Evolutionary conservation across 345 rosid species (phyloP), one percentile per base, ranked within the genome.

Genomic region (Lepidium aucheri): DNA sequence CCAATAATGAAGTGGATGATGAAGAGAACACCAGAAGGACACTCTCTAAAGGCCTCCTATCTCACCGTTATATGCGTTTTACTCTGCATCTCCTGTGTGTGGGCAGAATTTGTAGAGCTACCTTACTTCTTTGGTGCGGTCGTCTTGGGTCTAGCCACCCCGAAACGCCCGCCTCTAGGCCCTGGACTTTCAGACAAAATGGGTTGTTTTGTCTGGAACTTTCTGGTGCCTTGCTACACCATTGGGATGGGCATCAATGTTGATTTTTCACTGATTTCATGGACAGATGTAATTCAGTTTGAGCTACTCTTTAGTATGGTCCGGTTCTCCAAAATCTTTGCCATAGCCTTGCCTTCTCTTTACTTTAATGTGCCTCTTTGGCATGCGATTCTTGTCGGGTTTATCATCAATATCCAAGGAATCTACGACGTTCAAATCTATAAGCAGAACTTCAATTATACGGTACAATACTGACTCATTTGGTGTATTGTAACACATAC

Each of bases 1-100:
- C 86, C 82, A 24, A 60, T 69, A 12, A 68, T 83, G 77, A 1
- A 4, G 11, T 73, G 82, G 82, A 78, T 83, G 84, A 70, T 46
- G 59, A 71, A 20, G 33, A 45, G 41, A 71, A 78, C 81, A 43
- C 82, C 82, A 2, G 79, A 76, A 20, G 84, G 81, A 47, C 67
- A 76, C 17, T 43, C 76, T 8, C 57, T 80, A 10, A 80, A 68
- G 75, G 65, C 60, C 36, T 35, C 70, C 1, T 53, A 68, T 43
- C 36, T 80, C 14, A 38, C 47, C 3, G 43, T 45, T 1, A 65
- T 78, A 16, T 57, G 42, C 36, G 7, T 80, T 16, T 60, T 80
- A 67, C 61, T 80, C 10, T 70, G 77, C 36, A 9, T 58, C 3
- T 35, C 51, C 7, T 36, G 63, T 16, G 40, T 83, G 0, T 60